Base-by-base conservation (phyloP, 306 rosid genomes). In the Mimosa bimucronata region DNA sequence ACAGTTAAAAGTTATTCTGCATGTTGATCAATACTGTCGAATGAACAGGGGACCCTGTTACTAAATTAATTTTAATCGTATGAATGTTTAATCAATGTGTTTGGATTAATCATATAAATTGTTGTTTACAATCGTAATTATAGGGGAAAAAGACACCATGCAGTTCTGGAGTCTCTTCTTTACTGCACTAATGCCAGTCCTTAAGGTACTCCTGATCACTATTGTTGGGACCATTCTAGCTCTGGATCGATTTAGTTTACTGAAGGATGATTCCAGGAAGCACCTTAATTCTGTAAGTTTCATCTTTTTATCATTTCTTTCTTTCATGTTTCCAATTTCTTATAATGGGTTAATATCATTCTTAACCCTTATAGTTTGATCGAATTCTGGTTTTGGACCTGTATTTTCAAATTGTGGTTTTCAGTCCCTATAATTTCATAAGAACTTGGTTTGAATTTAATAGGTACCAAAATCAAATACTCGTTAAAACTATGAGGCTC, bases 171-270 rank as follows among this genome's bases (percentile, higher is more conserved):
- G 71, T 53, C 87, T 86, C 60, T 86, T 86, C 29, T 1, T 86
- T n/a, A 80, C 82, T 42, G 87, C 89, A 74, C 81, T 86, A 64
- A 83, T 83, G 81, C 89, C 89, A 28, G 76, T 80, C 81, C 26
- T 86, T 9, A 69, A 83, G 73, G 81, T 86, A 12, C 65, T 86
- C 2, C 26, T 83, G 52, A 52, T 86, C 29, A 83, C 89, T 62
- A 48, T 19, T 52, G 45, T 83, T 79, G 89, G 89, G 4, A 66
- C 81, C 50, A 11, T 80, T 1, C 76, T 86, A 21, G 87, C 87
- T 53, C 66, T 86, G 45, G 58, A 77, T 69, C 89, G 83, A 38
- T 77, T 86, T 70, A 50, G 62, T 68, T 80, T 86, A 4, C 85
- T 86, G 0, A 19, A 44, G 5, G 61, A 86, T 7, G 67, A 81